These are phyloP conservation scores for Puccinia horiana DNA, from an alignment of 1,284 basidiomycete species.

Conservation along the genomic window DNA sequence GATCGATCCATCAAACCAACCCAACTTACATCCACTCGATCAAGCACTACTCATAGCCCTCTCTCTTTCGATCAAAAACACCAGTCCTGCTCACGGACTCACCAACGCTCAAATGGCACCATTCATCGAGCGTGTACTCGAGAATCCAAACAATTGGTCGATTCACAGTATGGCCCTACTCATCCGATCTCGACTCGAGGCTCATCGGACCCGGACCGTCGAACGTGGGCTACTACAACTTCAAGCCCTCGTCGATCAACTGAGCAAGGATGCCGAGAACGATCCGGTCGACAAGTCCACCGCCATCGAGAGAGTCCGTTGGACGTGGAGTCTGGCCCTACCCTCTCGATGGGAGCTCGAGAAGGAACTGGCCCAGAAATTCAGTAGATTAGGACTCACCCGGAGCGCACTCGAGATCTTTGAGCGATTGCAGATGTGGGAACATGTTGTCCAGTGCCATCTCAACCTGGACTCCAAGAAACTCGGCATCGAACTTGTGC, in stretches of 20 bases:
- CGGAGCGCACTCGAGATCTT: conserved; percentile 87
- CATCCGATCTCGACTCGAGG: conserved; percentile 82
- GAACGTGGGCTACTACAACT: conserved; percentile 85
- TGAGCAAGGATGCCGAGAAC: conserved; percentile 63
- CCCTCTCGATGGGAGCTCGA: conserved; percentile 91
- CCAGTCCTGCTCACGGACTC: conserved; percentile 75
- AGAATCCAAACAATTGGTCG: conserved; percentile 84
- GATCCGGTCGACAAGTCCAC: conserved; percentile 21
- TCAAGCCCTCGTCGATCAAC: conserved; percentile 89
- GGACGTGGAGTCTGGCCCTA: conserved; percentile 74
- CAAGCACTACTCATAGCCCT: conserved; percentile 85
- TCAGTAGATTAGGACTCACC: conserved; percentile 77
- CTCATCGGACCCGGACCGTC: conserved; percentile 80
- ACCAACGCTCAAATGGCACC: conserved; percentile 86
- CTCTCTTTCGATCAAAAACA: conserved; percentile 85
- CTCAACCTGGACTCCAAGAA: conserved; percentile 75
- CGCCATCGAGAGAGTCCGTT: conserved; percentile 69
- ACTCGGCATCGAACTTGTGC: conserved; percentile 74
- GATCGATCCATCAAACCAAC: conserved; percentile 39
- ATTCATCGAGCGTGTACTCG: conserved; percentile 80
- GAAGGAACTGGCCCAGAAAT: conserved; percentile 77
- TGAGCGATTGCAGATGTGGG: conserved; percentile 92
- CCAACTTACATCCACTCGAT: conserved; percentile 78
- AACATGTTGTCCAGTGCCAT: conserved; percentile 84
- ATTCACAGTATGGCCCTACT: conserved; percentile 91